Evolutionary conservation across 345 rosid genomes (phyloP).

Genomic region (Eucalyptus melliodora): DNA sequence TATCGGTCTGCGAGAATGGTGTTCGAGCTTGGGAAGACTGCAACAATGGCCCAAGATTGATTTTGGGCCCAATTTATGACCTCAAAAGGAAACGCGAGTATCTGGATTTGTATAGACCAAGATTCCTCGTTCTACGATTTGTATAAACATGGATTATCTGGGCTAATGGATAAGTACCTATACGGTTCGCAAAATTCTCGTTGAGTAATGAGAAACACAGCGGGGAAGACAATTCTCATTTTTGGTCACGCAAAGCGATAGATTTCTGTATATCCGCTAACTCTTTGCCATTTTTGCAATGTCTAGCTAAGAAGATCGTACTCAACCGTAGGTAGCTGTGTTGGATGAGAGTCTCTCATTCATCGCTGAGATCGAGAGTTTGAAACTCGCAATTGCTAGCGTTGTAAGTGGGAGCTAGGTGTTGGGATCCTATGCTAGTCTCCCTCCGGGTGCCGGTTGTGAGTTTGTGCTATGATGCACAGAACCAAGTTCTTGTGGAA

Average conservation of each 20-base stretch:
- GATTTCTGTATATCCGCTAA: neutral
- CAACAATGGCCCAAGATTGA: neutral
- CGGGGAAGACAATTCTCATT: neutral
- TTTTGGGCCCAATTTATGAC: neutral
- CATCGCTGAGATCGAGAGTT: accelerated
- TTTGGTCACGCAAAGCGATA: neutral
- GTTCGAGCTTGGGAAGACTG: neutral
- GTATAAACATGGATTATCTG: neutral
- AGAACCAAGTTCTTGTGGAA: neutral
- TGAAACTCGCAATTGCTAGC: accelerated
- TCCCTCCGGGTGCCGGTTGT: neutral
- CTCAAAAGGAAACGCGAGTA: neutral
- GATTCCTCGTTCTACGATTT: neutral
- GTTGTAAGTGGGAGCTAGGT: accelerated
- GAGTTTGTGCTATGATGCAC: neutral
- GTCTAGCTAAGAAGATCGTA: neutral
- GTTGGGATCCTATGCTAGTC: accelerated
- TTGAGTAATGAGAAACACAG: neutral
- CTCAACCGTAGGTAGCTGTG: accelerated
- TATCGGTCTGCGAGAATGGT: neutral
- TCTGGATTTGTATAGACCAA: neutral
- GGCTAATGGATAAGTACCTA: neutral
- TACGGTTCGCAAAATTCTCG: neutral
- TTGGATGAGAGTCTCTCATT: accelerated
- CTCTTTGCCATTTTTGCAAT: neutral